Conservation (phyloP, 2,329 filamentous ascomycete species). For the Colletotrichum sp. region DNA sequence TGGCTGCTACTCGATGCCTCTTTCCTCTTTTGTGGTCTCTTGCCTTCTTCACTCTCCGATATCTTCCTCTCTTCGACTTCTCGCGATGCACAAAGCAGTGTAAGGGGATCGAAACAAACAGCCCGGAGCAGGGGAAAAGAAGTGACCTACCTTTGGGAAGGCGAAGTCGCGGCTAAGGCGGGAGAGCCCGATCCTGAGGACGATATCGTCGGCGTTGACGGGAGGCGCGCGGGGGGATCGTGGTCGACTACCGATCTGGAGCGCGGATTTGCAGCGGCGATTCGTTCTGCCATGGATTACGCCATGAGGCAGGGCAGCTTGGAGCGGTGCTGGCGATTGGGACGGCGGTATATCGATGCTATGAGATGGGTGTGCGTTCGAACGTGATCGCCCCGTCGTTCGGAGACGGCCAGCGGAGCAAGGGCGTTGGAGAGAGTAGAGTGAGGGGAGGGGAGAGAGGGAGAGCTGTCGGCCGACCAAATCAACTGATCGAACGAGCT, state of each 20-base stretch:
- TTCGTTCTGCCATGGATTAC: constrained; percentile 75
- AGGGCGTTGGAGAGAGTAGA: neutral
- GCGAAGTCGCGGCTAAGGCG: constrained; percentile 16
- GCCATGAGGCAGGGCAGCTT: constrained; percentile 58
- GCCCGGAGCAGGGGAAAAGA: neutral
- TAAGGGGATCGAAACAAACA: neutral
- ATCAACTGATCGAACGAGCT: constrained; percentile 14
- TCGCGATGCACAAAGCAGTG: neutral
- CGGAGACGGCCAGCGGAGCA: neutral
- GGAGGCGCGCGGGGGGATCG: constrained; percentile 56
- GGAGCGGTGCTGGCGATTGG: constrained; percentile 5
- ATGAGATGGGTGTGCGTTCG: neutral
- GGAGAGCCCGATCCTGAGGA: constrained; percentile 17
- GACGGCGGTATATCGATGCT: neutral
- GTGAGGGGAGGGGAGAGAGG: neutral
- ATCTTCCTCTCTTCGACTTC: neutral
- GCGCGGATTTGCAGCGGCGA: constrained; percentile 50
- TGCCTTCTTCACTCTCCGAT: neutral
- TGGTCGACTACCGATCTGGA: constrained; percentile 60
- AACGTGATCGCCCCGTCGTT: neutral
- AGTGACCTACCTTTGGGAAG: constrained; percentile 22
- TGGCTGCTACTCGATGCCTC: neutral
- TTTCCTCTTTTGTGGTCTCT: neutral
- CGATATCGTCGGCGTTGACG: constrained; percentile 37
- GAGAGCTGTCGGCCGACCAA: neutral